Evolutionary conservation across 176 grass and related monocot genomes (phyloP).

Genomic region (Lolium rigidum): DNA sequence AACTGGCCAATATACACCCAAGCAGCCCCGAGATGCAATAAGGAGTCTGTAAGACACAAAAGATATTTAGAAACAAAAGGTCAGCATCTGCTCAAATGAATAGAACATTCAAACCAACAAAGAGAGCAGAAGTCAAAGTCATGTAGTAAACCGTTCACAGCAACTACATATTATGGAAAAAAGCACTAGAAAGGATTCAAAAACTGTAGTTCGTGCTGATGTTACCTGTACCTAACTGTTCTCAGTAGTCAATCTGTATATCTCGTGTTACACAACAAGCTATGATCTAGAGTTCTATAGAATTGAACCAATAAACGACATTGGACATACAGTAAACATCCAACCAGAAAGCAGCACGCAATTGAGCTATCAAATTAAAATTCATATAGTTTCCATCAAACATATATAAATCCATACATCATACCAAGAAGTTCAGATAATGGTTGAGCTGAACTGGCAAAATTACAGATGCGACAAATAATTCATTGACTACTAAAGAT

Average conservation of each 20-base stretch:
- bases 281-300: conserved; percentile 5
- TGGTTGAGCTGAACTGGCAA: conserved; percentile 6
- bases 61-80: conserved; percentile 23
- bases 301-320: conserved; percentile 10
- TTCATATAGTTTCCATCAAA: background rate
- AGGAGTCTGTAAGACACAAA: conserved; percentile 60
- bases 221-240: conserved; percentile 11
- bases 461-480: background rate
- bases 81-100: background rate
- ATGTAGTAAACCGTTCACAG: background rate
- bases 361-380: conserved; percentile 8
- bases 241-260: background rate
- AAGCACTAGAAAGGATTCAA: background rate
- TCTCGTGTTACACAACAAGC: background rate
- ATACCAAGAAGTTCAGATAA: conserved; percentile 17
- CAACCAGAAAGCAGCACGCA: background rate
- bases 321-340: background rate
- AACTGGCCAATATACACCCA: conserved; percentile 89
- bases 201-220: background rate
- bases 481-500: conserved; percentile 10
- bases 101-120: conserved; percentile 1
- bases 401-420: background rate
- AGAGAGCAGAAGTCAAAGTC: background rate
- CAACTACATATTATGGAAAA: background rate
- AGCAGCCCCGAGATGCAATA: conserved; percentile 81